Evolutionary conservation across 768 basidiomycete genomes (phyloP).

Genomic region (Collybiopsis luxurians): DNA sequence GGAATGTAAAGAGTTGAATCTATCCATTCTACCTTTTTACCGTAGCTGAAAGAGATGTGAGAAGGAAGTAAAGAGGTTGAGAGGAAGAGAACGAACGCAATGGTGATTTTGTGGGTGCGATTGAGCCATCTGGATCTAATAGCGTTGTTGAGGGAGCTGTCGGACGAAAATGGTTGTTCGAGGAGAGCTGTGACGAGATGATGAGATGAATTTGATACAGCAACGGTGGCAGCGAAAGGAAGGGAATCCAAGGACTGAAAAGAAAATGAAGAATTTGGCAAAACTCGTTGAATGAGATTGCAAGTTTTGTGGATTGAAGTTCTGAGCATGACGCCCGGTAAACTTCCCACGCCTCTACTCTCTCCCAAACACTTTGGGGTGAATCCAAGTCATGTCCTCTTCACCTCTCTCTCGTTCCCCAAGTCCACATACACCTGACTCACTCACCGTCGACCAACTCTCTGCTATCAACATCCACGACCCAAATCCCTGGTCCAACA

Average conservation of each 20-base stretch:
- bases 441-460: conserved; percentile 51
- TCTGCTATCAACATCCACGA: conserved; percentile 48
- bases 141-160: conserved; percentile 36
- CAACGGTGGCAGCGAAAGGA: no score
- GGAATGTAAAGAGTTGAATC: conserved; percentile 27
- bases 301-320: conserved; percentile 49
- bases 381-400: conserved; percentile 69
- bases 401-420: conserved; percentile 69
- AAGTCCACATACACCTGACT: conserved; percentile 69
- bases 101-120: conserved; percentile 28
- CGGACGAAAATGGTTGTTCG: conserved; percentile 66
- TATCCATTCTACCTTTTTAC: background rate
- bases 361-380: no score
- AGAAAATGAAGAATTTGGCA: conserved; percentile 37
- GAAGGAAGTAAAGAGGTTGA: conserved; percentile 30
- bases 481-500: conserved; percentile 28
- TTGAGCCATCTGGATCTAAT: conserved; percentile 51
- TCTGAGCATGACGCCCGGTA: conserved; percentile 17
- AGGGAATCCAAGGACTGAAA: conserved; percentile 42
- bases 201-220: no score
- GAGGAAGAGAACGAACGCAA: conserved; percentile 33
- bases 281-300: conserved; percentile 42
- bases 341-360: background rate
- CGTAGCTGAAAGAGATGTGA: conserved; percentile 1
- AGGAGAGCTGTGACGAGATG: conserved; percentile 70